Conservation (phyloP, 805 yeast genomes). For the Starmerella davenportii region DNA sequence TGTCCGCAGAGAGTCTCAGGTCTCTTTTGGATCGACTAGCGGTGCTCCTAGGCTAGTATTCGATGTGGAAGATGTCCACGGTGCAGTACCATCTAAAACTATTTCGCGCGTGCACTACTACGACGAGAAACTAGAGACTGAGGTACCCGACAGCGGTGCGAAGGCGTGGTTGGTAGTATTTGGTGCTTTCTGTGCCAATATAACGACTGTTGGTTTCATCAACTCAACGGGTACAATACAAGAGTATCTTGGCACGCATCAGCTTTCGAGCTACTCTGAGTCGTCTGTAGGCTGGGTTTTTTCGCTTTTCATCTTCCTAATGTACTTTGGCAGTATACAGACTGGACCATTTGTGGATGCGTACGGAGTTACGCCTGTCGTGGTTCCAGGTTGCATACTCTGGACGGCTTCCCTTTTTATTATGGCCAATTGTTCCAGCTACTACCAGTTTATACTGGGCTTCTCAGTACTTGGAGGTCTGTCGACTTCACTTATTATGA, state of each 20-base stretch:
- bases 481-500: constrained; percentile 26
- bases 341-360: constrained; percentile 37
- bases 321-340: constrained; percentile 31
- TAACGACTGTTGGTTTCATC: constrained; percentile 43
- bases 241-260: constrained; percentile 36
- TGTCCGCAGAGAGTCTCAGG: no score
- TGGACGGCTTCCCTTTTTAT: constrained; percentile 34
- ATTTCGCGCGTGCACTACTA: not conserved
- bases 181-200: constrained; percentile 39
- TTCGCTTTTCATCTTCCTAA: constrained; percentile 23
- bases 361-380: constrained; percentile 33
- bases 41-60: no score
- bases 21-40: no score
- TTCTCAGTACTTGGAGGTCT: constrained; percentile 37
- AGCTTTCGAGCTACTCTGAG: constrained; percentile 23
- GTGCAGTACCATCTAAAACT: no score
- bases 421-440: constrained; percentile 30
- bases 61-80: no score
- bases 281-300: constrained; percentile 53
- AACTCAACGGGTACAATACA: constrained; percentile 51
- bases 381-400: constrained; percentile 29
- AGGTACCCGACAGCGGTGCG: constrained; percentile 33
- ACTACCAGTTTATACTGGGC: constrained; percentile 42
- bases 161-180: constrained; percentile 36
- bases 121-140: constrained; percentile 1